phyloP scores from a whole-genome alignment of 768 basidiomycete genomes.

The Lanmaoa rubissima region DNA sequence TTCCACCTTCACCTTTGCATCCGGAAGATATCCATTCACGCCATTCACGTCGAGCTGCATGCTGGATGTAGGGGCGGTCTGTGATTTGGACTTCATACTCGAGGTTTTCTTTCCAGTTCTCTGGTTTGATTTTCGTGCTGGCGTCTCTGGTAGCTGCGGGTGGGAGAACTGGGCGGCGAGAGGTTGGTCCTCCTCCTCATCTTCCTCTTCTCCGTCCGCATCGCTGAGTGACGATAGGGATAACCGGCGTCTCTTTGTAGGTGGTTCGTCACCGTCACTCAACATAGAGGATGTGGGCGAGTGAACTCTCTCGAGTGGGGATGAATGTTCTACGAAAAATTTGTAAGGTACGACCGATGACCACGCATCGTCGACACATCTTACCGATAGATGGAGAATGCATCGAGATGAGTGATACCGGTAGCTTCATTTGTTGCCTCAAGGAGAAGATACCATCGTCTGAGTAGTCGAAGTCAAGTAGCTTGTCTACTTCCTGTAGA shows the following conservation, averaged over 20 bases:
- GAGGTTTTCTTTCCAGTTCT: constrained; percentile 55
- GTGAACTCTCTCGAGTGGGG: constrained; percentile 16
- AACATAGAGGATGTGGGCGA: constrained; percentile 43
- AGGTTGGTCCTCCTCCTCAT: constrained; percentile 60
- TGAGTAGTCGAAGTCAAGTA: constrained; percentile 77
- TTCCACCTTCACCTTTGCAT: constrained; percentile 63
- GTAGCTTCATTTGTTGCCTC: constrained; percentile 65
- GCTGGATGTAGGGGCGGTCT: constrained; percentile 49
- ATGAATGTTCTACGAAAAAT: constrained; percentile 24
- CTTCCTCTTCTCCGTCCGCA: constrained; percentile 41
- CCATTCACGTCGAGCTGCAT: constrained; percentile 38
- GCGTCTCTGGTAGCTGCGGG: constrained; percentile 30
- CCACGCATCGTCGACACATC: constrained; percentile 10
- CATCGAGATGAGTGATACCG: constrained; percentile 50
- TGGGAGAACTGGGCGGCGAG: constrained; percentile 47
- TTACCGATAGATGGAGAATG: constrained; percentile 54
- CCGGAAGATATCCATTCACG: constrained; percentile 48
- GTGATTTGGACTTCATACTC: constrained; percentile 59
- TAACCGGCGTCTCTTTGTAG: constrained; percentile 51
- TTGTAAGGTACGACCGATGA: constrained; percentile 1
- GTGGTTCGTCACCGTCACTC: constrained; percentile 45
- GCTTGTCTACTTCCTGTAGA: constrained; percentile 66
- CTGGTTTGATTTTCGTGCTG: constrained; percentile 34
- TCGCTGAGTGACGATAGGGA: constrained; percentile 58
- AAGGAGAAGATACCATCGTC: constrained; percentile 69